Evolutionary conservation across 805 yeast species (phyloP), one percentile per base, ranked within the genome.

Genomic region (Wickerhamiella azymoides): DNA sequence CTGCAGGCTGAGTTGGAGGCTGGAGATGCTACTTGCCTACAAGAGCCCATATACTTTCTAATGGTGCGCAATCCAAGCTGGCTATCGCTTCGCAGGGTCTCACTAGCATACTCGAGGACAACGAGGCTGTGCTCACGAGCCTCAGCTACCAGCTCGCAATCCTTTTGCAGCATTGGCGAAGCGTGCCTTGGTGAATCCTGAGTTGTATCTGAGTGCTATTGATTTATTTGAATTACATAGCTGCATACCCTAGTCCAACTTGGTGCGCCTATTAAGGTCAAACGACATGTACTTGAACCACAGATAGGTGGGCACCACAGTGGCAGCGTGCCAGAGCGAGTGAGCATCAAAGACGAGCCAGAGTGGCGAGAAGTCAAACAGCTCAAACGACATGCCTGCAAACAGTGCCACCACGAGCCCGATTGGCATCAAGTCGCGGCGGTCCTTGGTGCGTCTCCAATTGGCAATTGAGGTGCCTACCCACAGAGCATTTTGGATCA

Each of bases 311-410:
- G 97, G 97, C 57, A 84, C 61, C 1, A 88, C 77, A 0, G 98
- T 92, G 17, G 84, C 74, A 24, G 82, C 70, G 60, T 92, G 98
- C 98, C 98, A 92, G 35, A 89, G 57, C 0, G 96, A 77, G 62
- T 92, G 98, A 0, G 96, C 94, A 63, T 92, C 98, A 0, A 92
- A 55, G 35, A 83, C 69, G 53, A 72, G 81, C 43, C 56, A 65
- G 33, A 80, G 59, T 13, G 83, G 92, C 4, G 93, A 74, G 60
- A 92, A 92, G 62, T 89, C 98, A 62, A 86, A 82, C 32, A 89
- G 63, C 60, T 89, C 98, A 52, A 89, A 73, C n/a, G 81, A 70
- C 92, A 85, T 84, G 1, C 94, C 96, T 19, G 72, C 54, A 2
- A 74, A 56, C 10, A 88, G 80, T 36, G 69, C 58, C 0, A 63